phyloP scores from a whole-genome alignment of 495 filamentous ascomycete genomes.

The Aspergillus sclerotioniger region DNA sequence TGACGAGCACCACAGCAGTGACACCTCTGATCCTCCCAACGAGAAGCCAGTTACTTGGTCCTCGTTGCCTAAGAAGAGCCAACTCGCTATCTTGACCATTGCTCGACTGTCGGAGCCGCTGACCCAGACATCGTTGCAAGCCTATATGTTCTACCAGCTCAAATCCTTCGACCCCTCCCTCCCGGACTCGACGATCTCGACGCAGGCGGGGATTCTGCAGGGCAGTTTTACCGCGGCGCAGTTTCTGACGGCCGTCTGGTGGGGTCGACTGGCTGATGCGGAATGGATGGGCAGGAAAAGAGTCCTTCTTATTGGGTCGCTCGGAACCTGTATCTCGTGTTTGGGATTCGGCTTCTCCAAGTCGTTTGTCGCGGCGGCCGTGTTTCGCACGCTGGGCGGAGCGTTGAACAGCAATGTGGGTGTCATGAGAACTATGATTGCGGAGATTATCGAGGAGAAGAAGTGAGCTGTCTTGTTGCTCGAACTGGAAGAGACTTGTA shows the following conservation, averaged over 20 bases:
- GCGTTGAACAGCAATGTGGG: slow-evolving; percentile 79
- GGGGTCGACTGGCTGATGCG: slow-evolving; percentile 74
- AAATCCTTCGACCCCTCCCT: slow-evolving; percentile 64
- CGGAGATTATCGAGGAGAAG: slow-evolving; percentile 72
- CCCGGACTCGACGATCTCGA: slow-evolving; percentile 65
- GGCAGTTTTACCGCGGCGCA: slow-evolving; percentile 76
- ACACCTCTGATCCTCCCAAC: slow-evolving; percentile 6
- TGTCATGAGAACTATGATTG: slow-evolving; percentile 79
- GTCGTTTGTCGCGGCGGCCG: slow-evolving; percentile 62
- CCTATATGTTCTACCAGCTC: slow-evolving; percentile 73
- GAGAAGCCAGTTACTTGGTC: slow-evolving; percentile 60
- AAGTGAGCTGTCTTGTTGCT: slow-evolving; percentile 33
- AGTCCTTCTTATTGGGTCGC: slow-evolving; percentile 70
- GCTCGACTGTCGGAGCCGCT: slow-evolving; percentile 77
- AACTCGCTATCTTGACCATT: slow-evolving; percentile 71
- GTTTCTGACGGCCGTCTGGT: slow-evolving; percentile 74
- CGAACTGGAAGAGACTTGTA: not conserved
- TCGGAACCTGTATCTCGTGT: slow-evolving; percentile 68
- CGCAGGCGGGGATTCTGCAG: slow-evolving; percentile 72
- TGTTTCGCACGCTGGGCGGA: slow-evolving; percentile 73
- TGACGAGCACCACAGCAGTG: not conserved
- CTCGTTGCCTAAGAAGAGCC: slow-evolving; percentile 69
- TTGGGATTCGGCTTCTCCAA: slow-evolving; percentile 78
- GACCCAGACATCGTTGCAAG: slow-evolving; percentile 71
- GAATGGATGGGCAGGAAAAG: slow-evolving; percentile 70